phyloP scores from a whole-genome alignment of 208 protist genomes.

The Leishmania gerbilli region DNA sequence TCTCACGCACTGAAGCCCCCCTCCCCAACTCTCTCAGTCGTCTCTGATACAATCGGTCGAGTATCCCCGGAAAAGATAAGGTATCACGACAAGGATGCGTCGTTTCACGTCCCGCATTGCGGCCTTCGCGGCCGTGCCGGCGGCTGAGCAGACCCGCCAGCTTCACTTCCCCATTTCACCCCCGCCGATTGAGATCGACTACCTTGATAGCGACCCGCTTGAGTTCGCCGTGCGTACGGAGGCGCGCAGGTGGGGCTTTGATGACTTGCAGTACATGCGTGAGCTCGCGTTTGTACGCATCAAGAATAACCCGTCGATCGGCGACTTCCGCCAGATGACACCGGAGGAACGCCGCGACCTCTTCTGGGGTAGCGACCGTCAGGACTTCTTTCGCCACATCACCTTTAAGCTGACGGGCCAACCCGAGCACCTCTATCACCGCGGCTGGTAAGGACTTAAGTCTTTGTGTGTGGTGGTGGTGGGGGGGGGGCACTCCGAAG shows the following conservation, averaged over 20 bases:
- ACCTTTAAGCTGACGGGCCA: conserved; percentile 70
- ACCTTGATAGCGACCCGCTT: conserved; percentile 85
- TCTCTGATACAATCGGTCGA: neutral
- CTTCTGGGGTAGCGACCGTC: conserved; percentile 88
- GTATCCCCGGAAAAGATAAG: neutral
- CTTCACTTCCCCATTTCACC: conserved; percentile 84
- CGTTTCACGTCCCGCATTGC: conserved; percentile 42
- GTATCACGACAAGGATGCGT: conserved; percentile 28
- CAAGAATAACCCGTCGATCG: conserved; percentile 86
- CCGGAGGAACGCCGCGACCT: conserved; percentile 80
- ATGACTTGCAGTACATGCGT: conserved; percentile 88
- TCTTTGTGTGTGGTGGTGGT: neutral
- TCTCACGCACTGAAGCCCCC: neutral
- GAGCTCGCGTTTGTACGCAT: conserved; percentile 91
- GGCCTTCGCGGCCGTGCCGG: conserved; percentile 27
- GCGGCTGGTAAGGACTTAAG: conserved; percentile 65
- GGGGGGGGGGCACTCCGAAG: neutral
- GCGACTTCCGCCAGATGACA: conserved; percentile 86
- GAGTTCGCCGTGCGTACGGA: conserved; percentile 88
- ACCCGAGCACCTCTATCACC: conserved; percentile 90
- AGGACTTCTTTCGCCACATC: conserved; percentile 88
- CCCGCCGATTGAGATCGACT: conserved; percentile 85
- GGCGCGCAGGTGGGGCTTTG: conserved; percentile 88
- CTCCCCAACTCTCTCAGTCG: neutral
- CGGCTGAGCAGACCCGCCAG: conserved; percentile 45